Base-by-base conservation (phyloP, 306 rosid species). In the Cicer yamashitae region DNA sequence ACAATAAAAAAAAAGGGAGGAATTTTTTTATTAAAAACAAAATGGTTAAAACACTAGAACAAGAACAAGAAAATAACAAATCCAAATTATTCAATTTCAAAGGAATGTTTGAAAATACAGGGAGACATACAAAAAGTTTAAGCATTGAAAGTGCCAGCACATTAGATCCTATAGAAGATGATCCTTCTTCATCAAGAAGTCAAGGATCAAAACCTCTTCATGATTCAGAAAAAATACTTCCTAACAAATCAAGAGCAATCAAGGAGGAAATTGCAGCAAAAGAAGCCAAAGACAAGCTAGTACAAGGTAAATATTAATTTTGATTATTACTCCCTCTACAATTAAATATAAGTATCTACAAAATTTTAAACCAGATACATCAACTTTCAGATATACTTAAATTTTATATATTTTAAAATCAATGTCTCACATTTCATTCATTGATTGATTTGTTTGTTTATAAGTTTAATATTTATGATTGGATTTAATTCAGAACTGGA, bases 401-500 rank as follows among this genome's bases (percentile, higher is more conserved):
- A 22, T 22, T 22, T 22, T 22, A 22, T 22, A 22, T 22, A 22
- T 22, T 22, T 2, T 30, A 0, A 30, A 30, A 30, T 30, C 12
- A 72, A 30, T 71, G 51, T 37, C 18, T 45, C 18, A 15, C 17
- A 43, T 65, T 43, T 65, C 6, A 30, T 65, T 65, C 2, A 30
- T 65, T 70, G 50, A 30, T 30, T 30, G 41, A 43, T 74, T 57
- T 50, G 39, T 43, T 44, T 48, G 38, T 37, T 25, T 39, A 75
- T 17, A 44, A 76, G 17, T 37, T 58, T 56, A 11, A 59, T 40
- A 60, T 48, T 58, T 70, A 18, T 64, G 72, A 60, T 66, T 74
- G 79, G 87, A 25, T 79, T 78, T 81, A 80, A 81, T 83, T 57
- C 92, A 96, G 98, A 96, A 62, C 88, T 89, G 82, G 99, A 90